A percentile compares a stretch with the other conserved stretches of the same genome.
Conservation (phyloP, 1,284 basidiomycete genomes). For the Sanghuangporus baumii region DNA sequence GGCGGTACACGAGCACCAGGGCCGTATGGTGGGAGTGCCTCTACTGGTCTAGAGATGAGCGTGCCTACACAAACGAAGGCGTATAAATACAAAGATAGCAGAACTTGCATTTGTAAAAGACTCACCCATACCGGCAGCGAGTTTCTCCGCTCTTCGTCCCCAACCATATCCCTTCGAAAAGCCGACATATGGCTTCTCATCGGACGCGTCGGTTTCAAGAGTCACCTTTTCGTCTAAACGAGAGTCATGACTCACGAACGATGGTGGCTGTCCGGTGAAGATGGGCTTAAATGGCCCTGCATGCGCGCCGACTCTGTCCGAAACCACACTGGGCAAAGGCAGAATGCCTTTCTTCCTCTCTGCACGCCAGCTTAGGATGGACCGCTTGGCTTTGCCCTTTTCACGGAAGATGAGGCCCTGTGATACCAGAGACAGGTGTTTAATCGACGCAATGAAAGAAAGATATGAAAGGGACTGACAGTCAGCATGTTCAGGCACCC, state of each 20-base stretch:
- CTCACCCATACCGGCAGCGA: conserved; percentile 44
- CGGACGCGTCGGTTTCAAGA: background rate
- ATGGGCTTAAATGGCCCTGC: conserved; percentile 30
- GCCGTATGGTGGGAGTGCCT: conserved; percentile 52
- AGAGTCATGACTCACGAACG: conserved; percentile 24
- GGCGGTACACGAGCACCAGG: conserved; percentile 8
- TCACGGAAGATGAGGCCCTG: conserved; percentile 62
- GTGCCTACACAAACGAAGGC: conserved; percentile 31
- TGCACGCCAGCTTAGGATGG: conserved; percentile 59
- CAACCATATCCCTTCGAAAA: conserved; percentile 9
- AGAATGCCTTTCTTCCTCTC: conserved; percentile 48
- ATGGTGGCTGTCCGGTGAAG: conserved; percentile 37
- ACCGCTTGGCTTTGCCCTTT: conserved; percentile 54
- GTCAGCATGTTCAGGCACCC: conserved; percentile 80
- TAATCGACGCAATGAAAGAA: background rate
- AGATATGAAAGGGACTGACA: conserved; percentile 29
- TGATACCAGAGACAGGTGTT: background rate
- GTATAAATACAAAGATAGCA: background rate
- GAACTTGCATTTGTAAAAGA: conserved; percentile 17
- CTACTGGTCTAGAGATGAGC: conserved; percentile 47
- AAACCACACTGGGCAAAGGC: conserved; percentile 36
- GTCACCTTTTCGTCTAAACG: background rate
- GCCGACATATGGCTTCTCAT: background rate
- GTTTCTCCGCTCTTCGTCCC: conserved; percentile 12
- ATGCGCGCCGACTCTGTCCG: conserved; percentile 25